Evolutionary conservation across 202 grass and related monocot species (phyloP), one percentile per base, ranked within the genome.

Genomic region (Eragrostis tef): DNA sequence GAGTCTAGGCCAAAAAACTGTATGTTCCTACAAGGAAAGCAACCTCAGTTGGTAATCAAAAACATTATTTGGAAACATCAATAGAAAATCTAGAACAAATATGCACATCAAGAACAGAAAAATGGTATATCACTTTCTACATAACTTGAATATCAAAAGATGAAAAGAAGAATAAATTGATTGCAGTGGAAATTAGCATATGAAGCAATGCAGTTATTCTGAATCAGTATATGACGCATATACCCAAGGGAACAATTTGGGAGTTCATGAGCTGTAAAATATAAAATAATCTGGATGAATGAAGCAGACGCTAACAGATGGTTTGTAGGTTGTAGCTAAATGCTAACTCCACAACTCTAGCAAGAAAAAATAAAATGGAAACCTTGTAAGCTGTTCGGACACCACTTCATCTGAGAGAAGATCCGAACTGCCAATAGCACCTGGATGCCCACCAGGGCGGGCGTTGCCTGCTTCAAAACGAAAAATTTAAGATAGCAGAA

Each of bases 301-400:
- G 12, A 47, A 65, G 29, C 46, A 64, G 36, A 43, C 0, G 2
- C 13, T 7, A 70, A 43, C 0, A 59, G 1, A 64, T 22, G 19
- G 43, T 65, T 31, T 15, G 20, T 29, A 49, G 43, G 56, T 31
- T 15, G 20, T 29, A 49, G 22, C 4, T 25, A 79, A 66, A 20
- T n/a, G 36, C 11, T 51, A 14, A 1, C 60, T 61, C 46, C 6
- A 45, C n/a, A 64, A 71, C 44, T 54, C 15, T 25, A 69, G 3
- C 11, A 21, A 12, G 44, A 75, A 4, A 78, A 25, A 75, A 41
- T n/a, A n/a, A 26, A 68, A 14, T 70, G 48, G 57, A 46, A 49
- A 99, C 96, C 96, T 99, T 73, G 96, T 93, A 78, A 99, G 90
- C 77, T 99, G 93, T 68, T 99, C 96, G 8, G 93, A 93, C 4